These are phyloP conservation scores for Spiraea crenata DNA, from an alignment of 331 rosid genomes.

Conservation along the genomic window DNA sequence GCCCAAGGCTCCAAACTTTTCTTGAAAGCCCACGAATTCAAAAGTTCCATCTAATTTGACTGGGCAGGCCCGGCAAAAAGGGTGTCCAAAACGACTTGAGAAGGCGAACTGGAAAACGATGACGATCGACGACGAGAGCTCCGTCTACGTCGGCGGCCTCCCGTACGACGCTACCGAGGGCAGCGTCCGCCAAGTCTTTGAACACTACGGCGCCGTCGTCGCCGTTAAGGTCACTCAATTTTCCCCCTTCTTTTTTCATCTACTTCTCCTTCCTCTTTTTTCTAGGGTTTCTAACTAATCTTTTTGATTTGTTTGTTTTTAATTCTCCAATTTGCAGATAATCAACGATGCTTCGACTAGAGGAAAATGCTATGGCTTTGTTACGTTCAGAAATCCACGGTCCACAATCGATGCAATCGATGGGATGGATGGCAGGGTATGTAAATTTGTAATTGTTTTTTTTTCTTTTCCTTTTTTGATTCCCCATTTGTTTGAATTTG, in stretches of 20 bases:
- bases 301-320: not conserved
- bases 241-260: not conserved
- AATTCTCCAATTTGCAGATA: constrained; percentile 45
- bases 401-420: constrained; percentile 83
- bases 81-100: not conserved
- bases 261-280: not conserved
- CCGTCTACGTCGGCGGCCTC: constrained; percentile 77
- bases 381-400: constrained; percentile 85
- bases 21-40: too few relatives aligned
- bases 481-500: not conserved
- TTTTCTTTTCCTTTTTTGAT: not conserved
- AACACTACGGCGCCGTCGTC: constrained; percentile 67
- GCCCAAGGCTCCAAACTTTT: too few relatives aligned
- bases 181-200: constrained; percentile 61
- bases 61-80: too few relatives aligned
- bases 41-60: too few relatives aligned
- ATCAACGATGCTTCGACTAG: constrained; percentile 64
- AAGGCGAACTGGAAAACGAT: constrained; percentile 16
- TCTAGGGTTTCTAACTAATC: not conserved
- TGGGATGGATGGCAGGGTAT: constrained; percentile 92
- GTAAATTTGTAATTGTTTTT: constrained; percentile 9
- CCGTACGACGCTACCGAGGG: constrained; percentile 79
- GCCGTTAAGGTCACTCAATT: constrained; percentile 65
- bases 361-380: constrained; percentile 92
- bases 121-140: constrained; percentile 87